phyloP scores from a whole-genome alignment of 148 eudicot species.

The Camellia japonica region DNA sequence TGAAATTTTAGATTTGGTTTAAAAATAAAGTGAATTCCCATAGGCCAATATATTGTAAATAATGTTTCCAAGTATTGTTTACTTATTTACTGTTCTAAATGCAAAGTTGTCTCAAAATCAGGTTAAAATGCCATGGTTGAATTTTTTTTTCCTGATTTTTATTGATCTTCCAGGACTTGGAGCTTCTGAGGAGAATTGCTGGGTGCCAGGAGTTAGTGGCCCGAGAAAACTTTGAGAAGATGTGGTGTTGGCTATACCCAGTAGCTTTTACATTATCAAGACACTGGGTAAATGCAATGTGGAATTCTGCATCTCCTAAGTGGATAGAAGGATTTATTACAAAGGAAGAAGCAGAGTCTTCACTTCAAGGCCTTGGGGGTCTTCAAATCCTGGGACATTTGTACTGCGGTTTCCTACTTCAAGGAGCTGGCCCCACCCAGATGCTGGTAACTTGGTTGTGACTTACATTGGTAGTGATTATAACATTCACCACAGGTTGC shows the following conservation, averaged over 20 bases:
- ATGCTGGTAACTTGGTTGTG: constrained; percentile 85
- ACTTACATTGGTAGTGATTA: constrained; percentile 80
- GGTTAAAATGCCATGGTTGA: not conserved
- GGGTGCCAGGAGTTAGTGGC: constrained; percentile 61
- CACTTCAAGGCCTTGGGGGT: constrained; percentile 53
- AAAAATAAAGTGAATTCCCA: not conserved
- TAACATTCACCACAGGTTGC: constrained; percentile 68
- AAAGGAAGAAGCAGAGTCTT: constrained; percentile 86
- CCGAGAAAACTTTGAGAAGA: constrained; percentile 67
- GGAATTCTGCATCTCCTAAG: constrained; percentile 60
- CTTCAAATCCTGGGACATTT: constrained; percentile 82
- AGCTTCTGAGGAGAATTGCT: constrained; percentile 62
- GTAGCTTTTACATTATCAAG: constrained; percentile 76
- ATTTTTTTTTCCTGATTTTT: not conserved
- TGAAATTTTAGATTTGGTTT: not conserved
- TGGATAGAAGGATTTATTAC: constrained; percentile 93
- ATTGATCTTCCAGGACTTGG: constrained; percentile 60
- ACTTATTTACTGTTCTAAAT: not conserved
- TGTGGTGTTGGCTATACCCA: constrained; percentile 96
- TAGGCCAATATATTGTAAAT: not conserved
- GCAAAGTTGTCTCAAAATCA: not conserved
- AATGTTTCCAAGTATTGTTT: not conserved
- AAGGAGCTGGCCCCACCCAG: constrained; percentile 99
- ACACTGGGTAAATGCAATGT: constrained; percentile 48
- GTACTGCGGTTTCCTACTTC: constrained; percentile 90